These are phyloP conservation scores for Starmerella roubikii DNA, from an alignment of 805 yeast species.

Conservation along the genomic window DNA sequence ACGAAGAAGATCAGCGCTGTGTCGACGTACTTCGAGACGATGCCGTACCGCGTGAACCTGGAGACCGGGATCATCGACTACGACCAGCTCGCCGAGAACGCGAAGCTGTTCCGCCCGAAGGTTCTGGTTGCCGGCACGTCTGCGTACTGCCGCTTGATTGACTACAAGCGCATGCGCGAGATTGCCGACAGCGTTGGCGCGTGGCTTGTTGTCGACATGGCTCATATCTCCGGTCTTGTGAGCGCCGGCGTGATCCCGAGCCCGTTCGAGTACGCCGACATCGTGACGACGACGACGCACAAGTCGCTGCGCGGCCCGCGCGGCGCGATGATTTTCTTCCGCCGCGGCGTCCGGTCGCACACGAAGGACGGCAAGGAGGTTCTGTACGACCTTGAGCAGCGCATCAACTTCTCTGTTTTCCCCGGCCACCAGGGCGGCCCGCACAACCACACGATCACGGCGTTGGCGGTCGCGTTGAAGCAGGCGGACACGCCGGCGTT, in stretches of 20 bases:
- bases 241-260: slow-evolving; percentile 93
- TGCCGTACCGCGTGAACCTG: slow-evolving; percentile 93
- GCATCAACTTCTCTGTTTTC: slow-evolving; percentile 96
- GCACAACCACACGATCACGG: slow-evolving; percentile 97
- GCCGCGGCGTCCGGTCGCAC: slow-evolving; percentile 84
- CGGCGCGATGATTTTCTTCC: slow-evolving; percentile 98
- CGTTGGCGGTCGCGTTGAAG: slow-evolving; percentile 89
- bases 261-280: slow-evolving; percentile 93
- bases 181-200: slow-evolving; percentile 98
- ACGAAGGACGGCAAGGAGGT: slow-evolving; percentile 81
- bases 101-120: slow-evolving; percentile 87
- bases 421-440: slow-evolving; percentile 99
- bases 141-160: slow-evolving; percentile 93
- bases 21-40: slow-evolving; percentile 92
- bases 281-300: slow-evolving; percentile 97
- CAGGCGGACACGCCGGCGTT: slow-evolving; percentile 88
- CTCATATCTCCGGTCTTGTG: slow-evolving; percentile 91
- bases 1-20: slow-evolving; percentile 87
- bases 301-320: slow-evolving; percentile 98
- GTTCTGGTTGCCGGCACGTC: slow-evolving; percentile 95
- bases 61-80: slow-evolving; percentile 92
- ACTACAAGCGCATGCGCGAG: slow-evolving; percentile 89
- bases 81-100: slow-evolving; percentile 85
- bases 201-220: slow-evolving; percentile 93
- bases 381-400: slow-evolving; percentile 79